Conservation (phyloP, 257 asterid genomes). For the Capsicum chinense region DNA sequence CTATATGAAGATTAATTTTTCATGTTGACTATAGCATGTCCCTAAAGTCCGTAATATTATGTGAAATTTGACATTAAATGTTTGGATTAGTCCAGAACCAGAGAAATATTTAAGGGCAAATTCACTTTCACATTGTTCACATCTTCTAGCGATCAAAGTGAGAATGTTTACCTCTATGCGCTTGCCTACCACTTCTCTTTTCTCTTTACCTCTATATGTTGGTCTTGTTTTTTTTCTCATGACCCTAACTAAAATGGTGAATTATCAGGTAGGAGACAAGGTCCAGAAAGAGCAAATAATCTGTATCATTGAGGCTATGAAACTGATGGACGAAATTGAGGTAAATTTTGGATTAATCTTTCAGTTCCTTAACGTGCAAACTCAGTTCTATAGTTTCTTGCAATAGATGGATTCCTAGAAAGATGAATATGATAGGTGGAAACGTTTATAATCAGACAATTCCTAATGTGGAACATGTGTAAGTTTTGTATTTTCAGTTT, state of each 20-base stretch:
- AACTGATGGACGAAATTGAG: slow-evolving; percentile 79
- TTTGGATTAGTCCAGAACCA: not conserved
- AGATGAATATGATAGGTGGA: not conserved
- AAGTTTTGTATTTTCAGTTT: slow-evolving; percentile 8
- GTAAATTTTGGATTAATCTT: slow-evolving; percentile 39
- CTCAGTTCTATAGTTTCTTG: slow-evolving; percentile 25
- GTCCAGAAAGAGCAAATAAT: slow-evolving; percentile 68
- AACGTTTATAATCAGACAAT: slow-evolving; percentile 1
- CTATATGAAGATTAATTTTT: slow-evolving; percentile 6
- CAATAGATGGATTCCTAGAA: slow-evolving; percentile 7
- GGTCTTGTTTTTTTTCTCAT: slow-evolving; percentile 30
- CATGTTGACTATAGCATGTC: slow-evolving; percentile 1
- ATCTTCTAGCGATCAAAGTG: slow-evolving; percentile 8
- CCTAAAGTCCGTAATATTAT: not conserved
- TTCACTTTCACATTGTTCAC: not conserved
- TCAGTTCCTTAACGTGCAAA: slow-evolving; percentile 17
- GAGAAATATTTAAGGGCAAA: not conserved
- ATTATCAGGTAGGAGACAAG: slow-evolving; percentile 66
- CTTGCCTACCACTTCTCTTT: not conserved
- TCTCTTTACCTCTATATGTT: not conserved
- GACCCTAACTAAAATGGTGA: slow-evolving; percentile 21
- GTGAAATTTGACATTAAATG: not conserved
- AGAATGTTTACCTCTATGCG: no score
- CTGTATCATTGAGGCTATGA: slow-evolving; percentile 80
- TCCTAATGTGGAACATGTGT: not conserved